Evolutionary conservation across 2,329 filamentous ascomycete genomes (phyloP).

Genomic region (Calonectria pauciramosa): DNA sequence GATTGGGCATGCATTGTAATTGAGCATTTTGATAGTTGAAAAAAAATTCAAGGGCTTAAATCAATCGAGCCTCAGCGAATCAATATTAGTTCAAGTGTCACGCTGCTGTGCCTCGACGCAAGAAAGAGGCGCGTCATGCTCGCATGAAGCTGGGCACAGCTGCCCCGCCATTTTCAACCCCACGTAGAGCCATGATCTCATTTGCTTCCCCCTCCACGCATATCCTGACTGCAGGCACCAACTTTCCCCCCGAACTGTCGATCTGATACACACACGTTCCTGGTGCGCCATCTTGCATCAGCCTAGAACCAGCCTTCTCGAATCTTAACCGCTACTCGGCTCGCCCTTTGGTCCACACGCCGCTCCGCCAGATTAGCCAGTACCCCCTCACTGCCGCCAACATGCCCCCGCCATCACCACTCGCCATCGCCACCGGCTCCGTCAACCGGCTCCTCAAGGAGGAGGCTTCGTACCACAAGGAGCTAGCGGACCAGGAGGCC

Average conservation of each 20-base stretch:
- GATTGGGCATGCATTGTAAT: background rate
- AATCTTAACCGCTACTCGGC: background rate
- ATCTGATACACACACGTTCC: background rate
- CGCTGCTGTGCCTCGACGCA: background rate
- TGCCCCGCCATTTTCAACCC: constrained; percentile 46
- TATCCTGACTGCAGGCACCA: constrained; percentile 38
- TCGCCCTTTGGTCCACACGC: too few species aligned
- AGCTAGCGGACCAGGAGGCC: constrained; percentile 81
- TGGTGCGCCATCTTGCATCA: background rate
- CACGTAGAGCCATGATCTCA: constrained; percentile 47
- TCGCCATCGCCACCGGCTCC: constrained; percentile 84
- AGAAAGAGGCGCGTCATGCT: constrained; percentile 17
- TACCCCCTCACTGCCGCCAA: constrained; percentile 31
- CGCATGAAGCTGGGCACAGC: constrained; percentile 1
- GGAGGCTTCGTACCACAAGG: constrained; percentile 89
- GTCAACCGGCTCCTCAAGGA: constrained; percentile 92
- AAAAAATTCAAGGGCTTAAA: background rate
- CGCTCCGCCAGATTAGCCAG: constrained; percentile 5
- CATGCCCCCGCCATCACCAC: constrained; percentile 83
- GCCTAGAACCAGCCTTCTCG: background rate
- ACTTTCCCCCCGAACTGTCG: constrained; percentile 23
- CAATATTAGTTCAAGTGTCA: background rate
- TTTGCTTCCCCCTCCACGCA: constrained; percentile 36
- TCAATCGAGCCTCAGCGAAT: background rate
- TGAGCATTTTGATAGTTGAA: background rate